Evolutionary conservation across 495 filamentous ascomycete species (phyloP), one percentile per base, ranked within the genome.

Genomic region (Penicillium odoratum): DNA sequence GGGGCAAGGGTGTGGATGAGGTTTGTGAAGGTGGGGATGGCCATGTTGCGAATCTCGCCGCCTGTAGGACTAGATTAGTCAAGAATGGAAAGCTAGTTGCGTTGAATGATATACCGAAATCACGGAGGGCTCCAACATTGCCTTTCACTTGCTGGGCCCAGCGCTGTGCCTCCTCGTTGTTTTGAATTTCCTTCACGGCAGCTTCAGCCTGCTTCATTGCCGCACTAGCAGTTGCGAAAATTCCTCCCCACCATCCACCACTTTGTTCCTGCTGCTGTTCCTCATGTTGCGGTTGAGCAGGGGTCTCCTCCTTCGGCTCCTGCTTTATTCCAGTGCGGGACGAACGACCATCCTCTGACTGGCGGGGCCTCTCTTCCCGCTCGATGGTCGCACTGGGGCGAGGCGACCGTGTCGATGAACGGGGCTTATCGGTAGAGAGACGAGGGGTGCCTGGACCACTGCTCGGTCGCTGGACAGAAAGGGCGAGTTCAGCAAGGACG

Each of bases 141-240:
- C 92, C 93, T 69, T 88, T 88, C 42, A 98, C 89, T 68, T 97
- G 93, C 56, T 93, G 88, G 6, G 92, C 94, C 94, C 94, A 98
- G 72, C 88, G 86, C 74, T 92, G 90, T 42, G 93, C 94, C 70
- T 98, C 94, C 73, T 98, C 92, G 57, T 96, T 97, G 65, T 92
- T 89, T 69, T 95, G 91, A 42, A 98, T 92, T 68, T 97, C 92
- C 68, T 96, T 96, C 48, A 96, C 92, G 1, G 92, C 86, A 15
- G 87, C 91, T 71, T 98, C 92, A 31, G 95, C 94, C 68, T 92
- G 90, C 80, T 96, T 97, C 73, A 96, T 89, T 44, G 93, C 95
- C 34, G 92, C 90, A 43, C 65, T 78, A 26, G 84, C 83, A 1
- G 79, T 81, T 28, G 81, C 79, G 62, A 93, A 86, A 25, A 97